These are phyloP conservation scores for Colletotrichum coccodes DNA, from an alignment of 2,329 filamentous ascomycete genomes.

Conservation along the genomic window DNA sequence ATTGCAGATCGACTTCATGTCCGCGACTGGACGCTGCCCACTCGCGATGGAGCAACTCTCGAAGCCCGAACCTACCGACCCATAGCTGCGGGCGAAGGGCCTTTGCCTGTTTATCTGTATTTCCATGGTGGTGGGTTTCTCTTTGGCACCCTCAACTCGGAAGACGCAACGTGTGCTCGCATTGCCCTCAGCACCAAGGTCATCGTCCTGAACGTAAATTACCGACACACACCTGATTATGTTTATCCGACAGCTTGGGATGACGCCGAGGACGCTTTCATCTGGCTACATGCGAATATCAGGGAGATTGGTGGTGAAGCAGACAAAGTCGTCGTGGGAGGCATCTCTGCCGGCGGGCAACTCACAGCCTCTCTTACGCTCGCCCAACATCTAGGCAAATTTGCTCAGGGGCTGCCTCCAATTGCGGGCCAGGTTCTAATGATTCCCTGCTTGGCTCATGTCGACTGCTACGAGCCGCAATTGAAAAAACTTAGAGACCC, in stretches of 20 bases:
- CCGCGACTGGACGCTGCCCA: conserved; percentile 48
- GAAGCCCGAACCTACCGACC: conserved; percentile 59
- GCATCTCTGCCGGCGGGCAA: conserved; percentile 58
- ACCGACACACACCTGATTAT: conserved; percentile 67
- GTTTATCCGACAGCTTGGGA: conserved; percentile 62
- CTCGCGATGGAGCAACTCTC: conserved; percentile 55
- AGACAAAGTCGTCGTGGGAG: conserved; percentile 54
- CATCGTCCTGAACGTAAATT: conserved; percentile 65
- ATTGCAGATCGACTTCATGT: conserved; percentile 42
- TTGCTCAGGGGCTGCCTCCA: conserved; percentile 34
- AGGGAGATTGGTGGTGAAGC: conserved; percentile 49
- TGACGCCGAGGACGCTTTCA: conserved; percentile 63
- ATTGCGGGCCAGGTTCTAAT: conserved; percentile 62
- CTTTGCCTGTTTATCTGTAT: conserved; percentile 61
- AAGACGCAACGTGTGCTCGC: conserved; percentile 61
- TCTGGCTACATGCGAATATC: conserved; percentile 61
- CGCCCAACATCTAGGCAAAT: conserved; percentile 47
- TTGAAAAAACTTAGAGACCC: conserved; percentile 48
- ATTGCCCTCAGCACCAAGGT: conserved; percentile 43
- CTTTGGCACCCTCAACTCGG: conserved; percentile 62
- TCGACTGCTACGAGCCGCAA: conserved; percentile 41
- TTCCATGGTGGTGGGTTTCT: conserved; percentile 67
- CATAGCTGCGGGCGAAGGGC: conserved; percentile 39
- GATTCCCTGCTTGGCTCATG: conserved; percentile 56
- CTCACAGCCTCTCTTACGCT: conserved; percentile 52